Percentiles rank a stretch among this genome's conserved stretches.
phyloP scores from a whole-genome alignment of 2,329 filamentous ascomycete species.

The Hymenoscyphus salicellus region DNA sequence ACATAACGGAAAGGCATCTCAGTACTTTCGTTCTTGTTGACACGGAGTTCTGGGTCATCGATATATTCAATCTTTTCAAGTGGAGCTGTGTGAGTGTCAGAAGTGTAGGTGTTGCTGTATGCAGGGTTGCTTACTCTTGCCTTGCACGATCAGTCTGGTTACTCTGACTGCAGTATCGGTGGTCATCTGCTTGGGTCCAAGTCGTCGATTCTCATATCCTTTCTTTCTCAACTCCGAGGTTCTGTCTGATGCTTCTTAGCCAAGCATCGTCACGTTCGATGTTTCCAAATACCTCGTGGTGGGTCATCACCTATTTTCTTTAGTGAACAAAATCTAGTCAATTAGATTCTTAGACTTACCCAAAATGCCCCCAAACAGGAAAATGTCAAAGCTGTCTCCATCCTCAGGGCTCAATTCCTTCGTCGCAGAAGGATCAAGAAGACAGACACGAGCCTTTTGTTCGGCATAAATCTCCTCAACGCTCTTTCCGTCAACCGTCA shows the following conservation, averaged over 20 bases:
- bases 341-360: constrained; percentile 51
- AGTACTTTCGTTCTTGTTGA: constrained; percentile 89
- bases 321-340: constrained; percentile 17
- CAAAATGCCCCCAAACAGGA: constrained; percentile 93
- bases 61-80: constrained; percentile 77
- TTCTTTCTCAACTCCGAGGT: constrained; percentile 95
- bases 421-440: constrained; percentile 81
- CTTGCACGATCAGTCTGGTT: constrained; percentile 82
- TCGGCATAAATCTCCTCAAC: constrained; percentile 78
- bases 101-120: not conserved
- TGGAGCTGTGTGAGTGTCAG: constrained; percentile 53
- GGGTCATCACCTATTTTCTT: constrained; percentile 75
- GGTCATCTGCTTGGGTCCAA: constrained; percentile 96
- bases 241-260: constrained; percentile 58
- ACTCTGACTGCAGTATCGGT: constrained; percentile 96
- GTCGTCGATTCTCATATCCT: constrained; percentile 79
- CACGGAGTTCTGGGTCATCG: constrained; percentile 84
- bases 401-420: constrained; percentile 82
- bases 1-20: constrained; percentile 99
- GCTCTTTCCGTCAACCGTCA: constrained; percentile 70
- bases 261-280: constrained; percentile 8
- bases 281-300: constrained; percentile 64
- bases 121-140: constrained; percentile 61
- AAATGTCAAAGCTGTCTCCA: constrained; percentile 78
- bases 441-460: constrained; percentile 74